A percentile compares a stretch with the other conserved stretches of the same genome.
Evolutionary conservation across 192 early-diverging fungal species (phyloP).

Genomic region (Umbelopsis isabellina): DNA sequence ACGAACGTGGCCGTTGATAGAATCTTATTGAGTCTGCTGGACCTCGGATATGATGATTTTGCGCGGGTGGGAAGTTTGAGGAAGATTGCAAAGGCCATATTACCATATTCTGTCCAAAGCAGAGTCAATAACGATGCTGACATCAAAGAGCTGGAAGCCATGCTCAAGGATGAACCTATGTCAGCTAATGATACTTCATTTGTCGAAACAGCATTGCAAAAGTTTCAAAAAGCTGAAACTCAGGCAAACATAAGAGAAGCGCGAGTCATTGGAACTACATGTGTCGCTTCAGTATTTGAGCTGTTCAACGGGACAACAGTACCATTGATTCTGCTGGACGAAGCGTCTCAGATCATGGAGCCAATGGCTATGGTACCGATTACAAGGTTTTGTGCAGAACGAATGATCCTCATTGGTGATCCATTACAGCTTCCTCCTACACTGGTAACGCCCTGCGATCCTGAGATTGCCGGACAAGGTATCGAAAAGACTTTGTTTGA

Average conservation of each 20-base stretch:
- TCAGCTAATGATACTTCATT: conserved; percentile 42
- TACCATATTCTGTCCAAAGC: conserved; percentile 62
- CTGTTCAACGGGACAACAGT: conserved; percentile 58
- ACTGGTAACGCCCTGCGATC: conserved; percentile 55
- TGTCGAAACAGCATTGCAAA: conserved; percentile 55
- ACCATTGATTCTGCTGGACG: conserved; percentile 84
- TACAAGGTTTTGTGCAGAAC: conserved; percentile 56
- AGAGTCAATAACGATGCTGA: conserved; percentile 31
- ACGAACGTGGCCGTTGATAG: conserved; percentile 83
- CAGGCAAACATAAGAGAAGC: conserved; percentile 45
- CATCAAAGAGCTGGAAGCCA: conserved; percentile 74
- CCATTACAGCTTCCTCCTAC: conserved; percentile 89
- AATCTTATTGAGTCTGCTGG: conserved; percentile 64
- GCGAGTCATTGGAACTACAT: conserved; percentile 76
- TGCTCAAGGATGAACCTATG: conserved; percentile 64
- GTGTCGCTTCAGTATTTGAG: conserved; percentile 78
- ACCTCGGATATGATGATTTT: conserved; percentile 68
- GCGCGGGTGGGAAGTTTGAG: conserved; percentile 70
- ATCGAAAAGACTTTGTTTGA: conserved; percentile 87
- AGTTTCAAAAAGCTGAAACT: conserved; percentile 61
- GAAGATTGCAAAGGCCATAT: conserved; percentile 64
- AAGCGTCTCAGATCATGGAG: conserved; percentile 86
- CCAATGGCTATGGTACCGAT: conserved; percentile 87
- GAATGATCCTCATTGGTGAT: conserved; percentile 84
- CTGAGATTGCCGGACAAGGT: conserved; percentile 49